phyloP scores from a whole-genome alignment of 1,139 yeast species.

The Candida glucosophila region DNA sequence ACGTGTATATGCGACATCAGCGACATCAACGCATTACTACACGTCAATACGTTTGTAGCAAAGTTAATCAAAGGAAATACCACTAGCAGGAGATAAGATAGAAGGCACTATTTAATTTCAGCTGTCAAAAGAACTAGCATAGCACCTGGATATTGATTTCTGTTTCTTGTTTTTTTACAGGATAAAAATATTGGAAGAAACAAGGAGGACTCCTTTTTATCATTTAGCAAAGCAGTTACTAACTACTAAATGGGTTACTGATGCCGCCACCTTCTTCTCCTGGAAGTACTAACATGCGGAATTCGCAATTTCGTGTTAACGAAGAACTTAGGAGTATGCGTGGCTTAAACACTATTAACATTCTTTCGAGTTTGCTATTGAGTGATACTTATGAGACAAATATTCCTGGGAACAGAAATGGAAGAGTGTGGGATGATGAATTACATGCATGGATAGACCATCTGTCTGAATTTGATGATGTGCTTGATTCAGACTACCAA shows the following conservation, averaged over 20 bases:
- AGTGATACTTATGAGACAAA: constrained; percentile 1
- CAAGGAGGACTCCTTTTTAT: too few species aligned
- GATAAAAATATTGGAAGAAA: too few species aligned
- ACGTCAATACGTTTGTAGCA: too few species aligned
- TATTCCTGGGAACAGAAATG: constrained; percentile 2
- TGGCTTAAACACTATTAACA: constrained; percentile 5
- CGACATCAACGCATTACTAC: too few species aligned
- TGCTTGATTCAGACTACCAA: constrained; percentile 3
- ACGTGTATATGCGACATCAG: too few species aligned
- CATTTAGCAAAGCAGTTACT: constrained; percentile 1
- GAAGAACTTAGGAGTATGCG: constrained; percentile 1
- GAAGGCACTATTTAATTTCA: too few species aligned
- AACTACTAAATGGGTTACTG: not conserved
- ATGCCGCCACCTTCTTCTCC: constrained; percentile 9
- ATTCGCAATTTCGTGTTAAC: not conserved
- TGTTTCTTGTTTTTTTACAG: too few species aligned
- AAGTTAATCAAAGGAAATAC: too few species aligned
- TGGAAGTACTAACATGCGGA: not conserved
- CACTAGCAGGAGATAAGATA: too few species aligned
- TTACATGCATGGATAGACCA: constrained; percentile 3
- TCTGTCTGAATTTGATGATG: constrained; percentile 2
- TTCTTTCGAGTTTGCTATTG: constrained; percentile 5
- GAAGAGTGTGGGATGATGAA: constrained; percentile 5
- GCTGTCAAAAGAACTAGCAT: too few species aligned
- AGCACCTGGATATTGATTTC: too few species aligned